Base-by-base conservation (phyloP, 1,139 yeast genomes). In the Saccharomyces hybrid region DNA sequence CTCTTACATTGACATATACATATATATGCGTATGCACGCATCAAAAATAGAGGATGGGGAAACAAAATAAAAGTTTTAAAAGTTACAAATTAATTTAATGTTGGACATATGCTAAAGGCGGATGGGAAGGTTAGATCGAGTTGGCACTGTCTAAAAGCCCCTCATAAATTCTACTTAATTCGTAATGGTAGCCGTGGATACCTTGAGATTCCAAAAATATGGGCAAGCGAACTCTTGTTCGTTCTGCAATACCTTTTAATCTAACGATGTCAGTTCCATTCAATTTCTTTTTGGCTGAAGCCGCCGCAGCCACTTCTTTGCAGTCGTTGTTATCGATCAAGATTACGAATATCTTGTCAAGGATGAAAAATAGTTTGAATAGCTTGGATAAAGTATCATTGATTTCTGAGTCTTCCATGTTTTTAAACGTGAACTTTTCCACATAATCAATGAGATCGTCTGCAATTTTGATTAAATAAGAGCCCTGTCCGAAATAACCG, bases 371-470 rank as follows among this genome's bases (percentile, higher is more conserved):
- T 50, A 78, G 71, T 29, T 65, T 67, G 59, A 79, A 77, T 34
- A 76, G 67, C 48, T 67, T 68, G 1, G 69, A 56, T 8, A 68
- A 50, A 0, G 67, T 60, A 8, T 51, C 52, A 23, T 49, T 56
- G 51, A 55, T 54, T 20, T 63, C 66, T 2, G 56, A 59, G 6
- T 53, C 53, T 8, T 59, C 54, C 13, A 57, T 54, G 20, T 62
- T 61, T 5, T 58, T 55, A 8, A 75, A 50, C 1, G 67, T 63
- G 57, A 79, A 82, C 63, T 78, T 80, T 28, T 70, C 73, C 27
- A 81, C 56, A 61, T 79, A 85, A 59, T 85, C 93, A 51, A 83
- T 81, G 52, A 85, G 66, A 59, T 85, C 91, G 48, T 85, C 88
- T 56, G 86, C 74, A 4, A 86, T 76, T 56, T 78, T 78, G 38